phyloP scores from a whole-genome alignment of 2,329 filamentous ascomycete species.

The Knoxdaviesia proteae region DNA sequence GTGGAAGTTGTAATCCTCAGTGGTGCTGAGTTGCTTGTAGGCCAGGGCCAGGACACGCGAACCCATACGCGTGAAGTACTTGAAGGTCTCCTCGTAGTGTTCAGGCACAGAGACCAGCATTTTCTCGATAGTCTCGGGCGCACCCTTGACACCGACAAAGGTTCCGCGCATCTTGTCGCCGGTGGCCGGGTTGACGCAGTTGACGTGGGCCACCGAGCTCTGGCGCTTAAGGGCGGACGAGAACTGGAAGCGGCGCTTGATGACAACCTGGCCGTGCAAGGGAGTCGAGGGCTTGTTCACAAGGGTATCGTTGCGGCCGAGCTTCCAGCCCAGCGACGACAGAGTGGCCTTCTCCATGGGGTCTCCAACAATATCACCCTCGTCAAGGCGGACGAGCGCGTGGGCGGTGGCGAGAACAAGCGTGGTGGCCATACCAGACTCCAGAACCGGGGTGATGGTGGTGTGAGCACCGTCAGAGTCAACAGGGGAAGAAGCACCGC shows the following conservation, averaged over 20 bases:
- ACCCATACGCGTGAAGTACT: conserved; percentile 90
- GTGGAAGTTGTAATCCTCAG: conserved; percentile 60
- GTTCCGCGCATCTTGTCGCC: conserved; percentile 64
- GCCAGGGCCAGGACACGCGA: conserved; percentile 84
- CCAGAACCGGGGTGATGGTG: conserved; percentile 48
- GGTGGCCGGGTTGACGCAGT: conserved; percentile 47
- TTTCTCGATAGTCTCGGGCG: conserved; percentile 87
- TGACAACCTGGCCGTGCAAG: conserved; percentile 60
- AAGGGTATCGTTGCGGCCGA: conserved; percentile 77
- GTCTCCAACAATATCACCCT: conserved; percentile 91
- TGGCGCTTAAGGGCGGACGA: conserved; percentile 91
- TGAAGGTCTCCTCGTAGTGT: conserved; percentile 94
- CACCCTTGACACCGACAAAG: conserved; percentile 90
- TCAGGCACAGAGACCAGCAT: conserved; percentile 69
- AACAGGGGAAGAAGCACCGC: conserved; percentile 39
- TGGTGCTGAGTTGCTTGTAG: conserved; percentile 74
- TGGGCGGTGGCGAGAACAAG: conserved; percentile 89
- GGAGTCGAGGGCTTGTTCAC: conserved; percentile 37
- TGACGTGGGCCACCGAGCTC: conserved; percentile 75
- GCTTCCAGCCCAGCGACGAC: conserved; percentile 68
- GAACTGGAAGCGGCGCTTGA: conserved; percentile 95
- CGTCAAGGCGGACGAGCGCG: conserved; percentile 85
- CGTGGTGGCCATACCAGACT: conserved; percentile 62
- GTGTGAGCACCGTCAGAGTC: conserved; percentile 70
- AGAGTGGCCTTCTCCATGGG: conserved; percentile 98